Conservation (phyloP, 495 filamentous ascomycete genomes). For the Penicillium crystallinum region DNA sequence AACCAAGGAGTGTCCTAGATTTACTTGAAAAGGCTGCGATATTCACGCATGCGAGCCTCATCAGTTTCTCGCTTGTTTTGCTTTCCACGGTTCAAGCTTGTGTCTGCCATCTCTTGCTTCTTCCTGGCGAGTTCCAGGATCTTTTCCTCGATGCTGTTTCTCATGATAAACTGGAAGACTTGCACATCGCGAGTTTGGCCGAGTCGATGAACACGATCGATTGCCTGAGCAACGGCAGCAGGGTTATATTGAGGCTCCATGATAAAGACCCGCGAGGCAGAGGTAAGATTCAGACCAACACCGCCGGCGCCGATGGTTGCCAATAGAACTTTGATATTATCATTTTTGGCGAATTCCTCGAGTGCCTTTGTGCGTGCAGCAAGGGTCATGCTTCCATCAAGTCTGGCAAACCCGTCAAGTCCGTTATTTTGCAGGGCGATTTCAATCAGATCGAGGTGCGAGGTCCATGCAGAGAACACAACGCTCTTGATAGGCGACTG, state of each 20-base stretch:
- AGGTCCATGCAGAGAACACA: conserved; percentile 90
- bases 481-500: conserved; percentile 80
- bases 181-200: conserved; percentile 81
- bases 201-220: conserved; percentile 90
- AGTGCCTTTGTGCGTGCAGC: conserved; percentile 65
- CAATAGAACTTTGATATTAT: conserved; percentile 68
- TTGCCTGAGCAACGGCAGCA: conserved; percentile 85
- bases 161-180: conserved; percentile 84
- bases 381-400: conserved; percentile 84
- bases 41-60: conserved; percentile 70
- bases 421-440: conserved; percentile 65
- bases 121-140: conserved; percentile 83
- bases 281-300: conserved; percentile 84
- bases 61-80: conserved; percentile 69
- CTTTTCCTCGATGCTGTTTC: conserved; percentile 85
- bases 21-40: conserved; percentile 76
- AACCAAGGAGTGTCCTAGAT: too few relatives aligned
- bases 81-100: conserved; percentile 71
- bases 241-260: conserved; percentile 99
- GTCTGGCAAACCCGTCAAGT: conserved; percentile 62
- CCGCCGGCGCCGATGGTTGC: conserved; percentile 92
- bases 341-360: conserved; percentile 68
- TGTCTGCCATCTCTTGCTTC: conserved; percentile 81
- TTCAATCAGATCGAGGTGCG: conserved; percentile 89
- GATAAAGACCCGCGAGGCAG: conserved; percentile 80